phyloP scores from a whole-genome alignment of 2,329 filamentous ascomycete genomes.

The Leptodontidium sp. region DNA sequence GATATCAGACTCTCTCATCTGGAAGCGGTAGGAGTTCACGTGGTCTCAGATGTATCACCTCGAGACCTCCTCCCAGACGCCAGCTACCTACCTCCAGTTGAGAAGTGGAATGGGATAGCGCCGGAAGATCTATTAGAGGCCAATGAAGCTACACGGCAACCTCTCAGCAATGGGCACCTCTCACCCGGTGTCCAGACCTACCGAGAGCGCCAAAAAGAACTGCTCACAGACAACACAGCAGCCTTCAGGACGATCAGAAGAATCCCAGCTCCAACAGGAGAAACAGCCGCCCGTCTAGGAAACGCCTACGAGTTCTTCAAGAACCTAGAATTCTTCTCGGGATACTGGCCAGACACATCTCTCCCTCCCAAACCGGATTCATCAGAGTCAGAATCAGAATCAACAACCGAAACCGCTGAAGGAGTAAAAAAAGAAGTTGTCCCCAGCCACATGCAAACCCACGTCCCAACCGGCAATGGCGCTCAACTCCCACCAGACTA shows the following conservation, averaged over 20 bases:
- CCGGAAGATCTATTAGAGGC: slow-evolving; percentile 45
- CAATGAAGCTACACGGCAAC: slow-evolving; percentile 58
- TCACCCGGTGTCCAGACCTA: slow-evolving; percentile 67
- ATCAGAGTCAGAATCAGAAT: neutral
- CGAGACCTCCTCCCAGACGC: slow-evolving; percentile 62
- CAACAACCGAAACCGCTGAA: slow-evolving; percentile 19
- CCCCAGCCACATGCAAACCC: slow-evolving; percentile 34
- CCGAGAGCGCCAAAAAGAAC: slow-evolving; percentile 64
- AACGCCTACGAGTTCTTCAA: slow-evolving; percentile 73
- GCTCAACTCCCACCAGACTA: slow-evolving; percentile 65
- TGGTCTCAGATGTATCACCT: slow-evolving; percentile 58
- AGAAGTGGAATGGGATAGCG: slow-evolving; percentile 55
- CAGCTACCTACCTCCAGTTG: slow-evolving; percentile 59
- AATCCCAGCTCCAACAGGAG: slow-evolving; percentile 61
- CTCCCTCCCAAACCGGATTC: slow-evolving; percentile 33
- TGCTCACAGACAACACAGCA: slow-evolving; percentile 62
- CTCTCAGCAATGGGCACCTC: slow-evolving; percentile 60
- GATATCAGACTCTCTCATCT: slow-evolving; percentile 60
- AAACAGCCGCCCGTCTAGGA: slow-evolving; percentile 62
- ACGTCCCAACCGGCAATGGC: slow-evolving; percentile 57
- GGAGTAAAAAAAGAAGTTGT: slow-evolving; percentile 33
- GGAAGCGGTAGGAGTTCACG: slow-evolving; percentile 64
- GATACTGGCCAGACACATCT: slow-evolving; percentile 70
- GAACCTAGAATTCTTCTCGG: slow-evolving; percentile 65
- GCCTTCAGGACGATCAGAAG: slow-evolving; percentile 69